Evolutionary conservation across 1,139 yeast species (phyloP), one percentile per base, ranked within the genome.

Genomic region (Yarrowia galli): DNA sequence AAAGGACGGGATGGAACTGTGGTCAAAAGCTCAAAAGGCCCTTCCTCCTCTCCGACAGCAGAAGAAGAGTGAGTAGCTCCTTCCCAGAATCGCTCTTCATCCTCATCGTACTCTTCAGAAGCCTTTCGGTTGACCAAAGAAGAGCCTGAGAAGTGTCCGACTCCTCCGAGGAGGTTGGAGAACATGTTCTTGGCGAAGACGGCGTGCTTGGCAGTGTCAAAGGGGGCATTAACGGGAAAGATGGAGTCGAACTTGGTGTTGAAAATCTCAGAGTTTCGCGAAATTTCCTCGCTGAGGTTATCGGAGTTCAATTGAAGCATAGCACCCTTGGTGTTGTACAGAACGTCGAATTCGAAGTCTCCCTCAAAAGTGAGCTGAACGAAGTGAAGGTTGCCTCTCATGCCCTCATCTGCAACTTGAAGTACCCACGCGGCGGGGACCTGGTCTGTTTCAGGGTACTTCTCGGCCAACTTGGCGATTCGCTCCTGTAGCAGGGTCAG

Each of bases 1-100:
- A 91, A 91, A 0, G 97, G 92, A 68, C 99, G 83, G 63, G 97
- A 91, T 1, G 99, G 99, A 38, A 92, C 96, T 54, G 92, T 82
- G 0, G 96, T 86, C 73, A 92, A 91, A 46, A 96, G 78, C 71
- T 89, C 91, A 71, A 80, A 16, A 72, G 80, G 76, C 2, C 77
- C 75, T 67, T 77, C 77, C 67, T 74, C 75, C 25, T 67, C 69
- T 18, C 70, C 68, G n/a, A 69, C 71, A 16, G 71, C 68, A 35
- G 71, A 72, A 35, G 68, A 63, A 18, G 67, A 49, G n/a, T 43
- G 48, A n/a, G 70, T 70, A 53, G 76, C 73, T 42, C 71, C 69
- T 56, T 74, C 74, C 78, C 79, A 75, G 67, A 77, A 78, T 22
- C 72, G 71, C 45, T 76, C 78, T 25, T 89, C 81, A 32, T 84